Conservation (phyloP, 1,284 basidiomycete genomes). For the Bondarzewia mesenterica region DNA sequence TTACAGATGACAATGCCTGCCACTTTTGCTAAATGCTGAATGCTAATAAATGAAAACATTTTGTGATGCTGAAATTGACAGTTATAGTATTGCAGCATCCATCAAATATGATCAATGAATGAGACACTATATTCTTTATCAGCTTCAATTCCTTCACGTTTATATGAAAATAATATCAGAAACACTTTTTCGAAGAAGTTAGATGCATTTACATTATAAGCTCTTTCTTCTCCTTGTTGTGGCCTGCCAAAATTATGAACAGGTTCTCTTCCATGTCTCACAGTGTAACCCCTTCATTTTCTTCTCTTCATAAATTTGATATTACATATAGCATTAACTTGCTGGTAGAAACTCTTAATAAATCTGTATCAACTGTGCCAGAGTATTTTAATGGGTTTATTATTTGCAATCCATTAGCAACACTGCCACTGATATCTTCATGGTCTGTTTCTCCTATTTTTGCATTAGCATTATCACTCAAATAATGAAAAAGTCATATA, state of each 20-base stretch:
- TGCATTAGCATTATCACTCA: too few species aligned
- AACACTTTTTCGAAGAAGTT: not conserved
- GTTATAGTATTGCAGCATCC: slow-evolving; percentile 28
- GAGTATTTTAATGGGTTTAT: too few species aligned
- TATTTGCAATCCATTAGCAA: too few species aligned
- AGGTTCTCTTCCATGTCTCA: not conserved
- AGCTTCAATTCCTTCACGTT: not conserved
- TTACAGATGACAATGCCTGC: slow-evolving; percentile 11
- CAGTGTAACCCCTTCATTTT: not conserved
- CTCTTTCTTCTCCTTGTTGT: not conserved
- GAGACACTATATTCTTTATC: not conserved
- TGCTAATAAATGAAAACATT: slow-evolving; percentile 24
- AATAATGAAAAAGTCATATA: too few species aligned
- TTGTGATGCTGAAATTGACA: slow-evolving; percentile 22
- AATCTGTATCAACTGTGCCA: too few species aligned
- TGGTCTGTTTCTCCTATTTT: too few species aligned
- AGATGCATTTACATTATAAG: not conserved
- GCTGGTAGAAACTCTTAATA: too few species aligned
- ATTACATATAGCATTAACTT: too few species aligned
- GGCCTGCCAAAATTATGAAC: not conserved
- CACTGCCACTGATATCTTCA: too few species aligned
- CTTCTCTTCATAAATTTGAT: too few species aligned
- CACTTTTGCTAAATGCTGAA: slow-evolving; percentile 26
- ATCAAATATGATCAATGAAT: slow-evolving; percentile 21
- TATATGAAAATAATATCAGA: not conserved